Percentiles rank a stretch among this genome's conserved stretches.
Conservation (phyloP, 768 basidiomycete genomes). For the Podaxis sp. region DNA sequence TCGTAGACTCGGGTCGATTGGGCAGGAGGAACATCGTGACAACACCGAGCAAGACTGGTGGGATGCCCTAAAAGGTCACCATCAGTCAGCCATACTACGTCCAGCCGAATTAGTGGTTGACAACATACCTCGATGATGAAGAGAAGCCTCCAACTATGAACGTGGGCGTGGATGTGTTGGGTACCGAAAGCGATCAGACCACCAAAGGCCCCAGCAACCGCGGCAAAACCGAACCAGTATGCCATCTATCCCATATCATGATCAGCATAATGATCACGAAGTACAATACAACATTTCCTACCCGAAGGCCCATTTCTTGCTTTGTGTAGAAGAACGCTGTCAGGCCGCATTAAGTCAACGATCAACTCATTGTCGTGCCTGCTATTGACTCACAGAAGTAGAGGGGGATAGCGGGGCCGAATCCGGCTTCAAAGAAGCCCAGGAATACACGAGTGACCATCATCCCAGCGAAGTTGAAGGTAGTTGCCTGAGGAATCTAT, state of each 20-base stretch:
- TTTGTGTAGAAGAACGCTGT: constrained; percentile 79
- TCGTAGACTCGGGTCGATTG: constrained; percentile 70
- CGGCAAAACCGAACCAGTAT: constrained; percentile 84
- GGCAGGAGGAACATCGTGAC: constrained; percentile 58
- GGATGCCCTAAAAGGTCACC: constrained; percentile 50
- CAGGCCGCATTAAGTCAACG: background rate
- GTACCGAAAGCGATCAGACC: constrained; percentile 83
- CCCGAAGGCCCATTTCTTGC: constrained; percentile 68
- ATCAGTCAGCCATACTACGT: background rate
- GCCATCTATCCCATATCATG: constrained; percentile 45
- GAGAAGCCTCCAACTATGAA: constrained; percentile 60
- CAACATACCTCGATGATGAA: constrained; percentile 71
- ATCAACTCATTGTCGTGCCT: no score
- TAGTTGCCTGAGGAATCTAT: constrained; percentile 65
- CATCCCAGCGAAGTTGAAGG: constrained; percentile 60
- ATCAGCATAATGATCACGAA: background rate
- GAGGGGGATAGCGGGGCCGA: constrained; percentile 74
- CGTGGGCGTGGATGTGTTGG: constrained; percentile 52
- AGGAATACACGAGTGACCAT: constrained; percentile 59
- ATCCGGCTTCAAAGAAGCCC: constrained; percentile 79
- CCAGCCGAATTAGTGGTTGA: background rate
- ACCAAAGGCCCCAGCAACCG: constrained; percentile 82
- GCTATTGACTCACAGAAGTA: constrained; percentile 82
- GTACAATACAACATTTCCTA: constrained; percentile 23
- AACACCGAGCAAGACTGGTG: constrained; percentile 63